Percentiles rank a stretch among this genome's conserved stretches.
Conservation (phyloP, 2,329 filamentous ascomycete species). For the Aotearoamyces nothofagi region DNA sequence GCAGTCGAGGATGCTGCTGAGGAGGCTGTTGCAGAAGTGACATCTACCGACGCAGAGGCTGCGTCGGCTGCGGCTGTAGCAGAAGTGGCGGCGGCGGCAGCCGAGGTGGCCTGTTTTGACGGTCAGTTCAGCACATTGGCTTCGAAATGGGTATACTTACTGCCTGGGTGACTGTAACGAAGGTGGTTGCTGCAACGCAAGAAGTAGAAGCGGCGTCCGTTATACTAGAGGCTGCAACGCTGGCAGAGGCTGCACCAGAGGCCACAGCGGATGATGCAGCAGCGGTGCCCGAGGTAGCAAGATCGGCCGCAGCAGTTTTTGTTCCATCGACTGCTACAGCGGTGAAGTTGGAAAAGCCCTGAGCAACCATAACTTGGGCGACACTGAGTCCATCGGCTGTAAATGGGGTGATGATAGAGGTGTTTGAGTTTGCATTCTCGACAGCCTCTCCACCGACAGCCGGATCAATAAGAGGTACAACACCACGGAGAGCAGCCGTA, state of each 20-base stretch:
- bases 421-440: slow-evolving; percentile 43
- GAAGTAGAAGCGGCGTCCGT: slow-evolving; percentile 4
- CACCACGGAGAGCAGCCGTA: slow-evolving; percentile 44
- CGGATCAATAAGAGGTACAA: slow-evolving; percentile 53
- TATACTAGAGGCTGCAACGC: slow-evolving; percentile 4
- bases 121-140: no score
- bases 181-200: slow-evolving; percentile 6
- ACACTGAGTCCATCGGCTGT: slow-evolving; percentile 46
- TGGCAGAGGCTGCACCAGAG: no score
- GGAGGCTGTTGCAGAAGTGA: slow-evolving; percentile 9
- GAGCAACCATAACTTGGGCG: slow-evolving; percentile 43
- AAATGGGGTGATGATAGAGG: slow-evolving; percentile 37
- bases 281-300: slow-evolving; percentile 11
- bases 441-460: slow-evolving; percentile 37
- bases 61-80: slow-evolving; percentile 3
- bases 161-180: slow-evolving; percentile 10
- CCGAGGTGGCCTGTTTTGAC: no score
- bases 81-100: slow-evolving; percentile 7
- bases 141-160: no score
- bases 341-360: slow-evolving; percentile 50
- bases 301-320: slow-evolving; percentile 20
- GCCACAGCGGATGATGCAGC: slow-evolving; percentile 3
- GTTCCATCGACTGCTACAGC: slow-evolving; percentile 20
- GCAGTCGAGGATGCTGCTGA: slow-evolving; percentile 12
- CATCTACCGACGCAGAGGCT: slow-evolving; percentile 3